These are phyloP conservation scores for Monosporascus cannonballus DNA, from an alignment of 2,329 filamentous ascomycete genomes.

Conservation along the genomic window DNA sequence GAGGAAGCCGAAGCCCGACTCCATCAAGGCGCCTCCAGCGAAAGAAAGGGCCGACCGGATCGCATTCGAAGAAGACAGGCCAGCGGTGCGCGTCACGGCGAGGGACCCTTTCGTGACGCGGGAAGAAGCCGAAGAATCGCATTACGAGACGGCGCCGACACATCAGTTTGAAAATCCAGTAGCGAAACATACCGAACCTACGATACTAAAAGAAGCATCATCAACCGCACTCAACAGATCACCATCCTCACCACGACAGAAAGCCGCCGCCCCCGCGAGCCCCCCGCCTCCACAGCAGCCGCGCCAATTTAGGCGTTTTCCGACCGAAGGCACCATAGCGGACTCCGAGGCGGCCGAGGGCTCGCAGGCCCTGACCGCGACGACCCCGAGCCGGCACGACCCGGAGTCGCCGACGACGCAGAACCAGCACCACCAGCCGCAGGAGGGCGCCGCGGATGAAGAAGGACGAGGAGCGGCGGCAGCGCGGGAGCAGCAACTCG, in stretches of 20 bases:
- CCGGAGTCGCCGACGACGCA: conserved; percentile 7
- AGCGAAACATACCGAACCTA: conserved; percentile 16
- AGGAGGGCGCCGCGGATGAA: not conserved
- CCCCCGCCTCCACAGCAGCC: conserved; percentile 1
- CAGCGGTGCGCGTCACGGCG: conserved; percentile 8
- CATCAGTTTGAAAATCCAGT: conserved; percentile 25
- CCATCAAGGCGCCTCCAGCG: conserved; percentile 7
- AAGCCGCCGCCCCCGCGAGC: not conserved
- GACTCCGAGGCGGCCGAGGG: conserved; percentile 35
- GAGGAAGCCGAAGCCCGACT: conserved; percentile 8
- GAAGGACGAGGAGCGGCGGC: conserved; percentile 13
- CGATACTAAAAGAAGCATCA: conserved; percentile 34
- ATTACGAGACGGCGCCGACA: conserved; percentile 37
- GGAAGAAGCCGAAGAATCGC: conserved; percentile 14
- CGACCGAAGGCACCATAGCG: conserved; percentile 31
- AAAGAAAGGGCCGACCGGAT: conserved; percentile 31
- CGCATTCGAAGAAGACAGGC: conserved; percentile 31
- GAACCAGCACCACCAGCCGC: conserved; percentile 3
- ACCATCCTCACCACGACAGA: conserved; percentile 26
- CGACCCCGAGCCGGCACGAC: not conserved
- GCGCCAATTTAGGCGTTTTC: conserved; percentile 26
- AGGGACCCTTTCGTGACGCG: not conserved
- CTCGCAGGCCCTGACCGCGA: conserved; percentile 3
- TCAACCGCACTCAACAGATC: conserved; percentile 37
- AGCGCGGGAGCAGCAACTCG: conserved; percentile 10